These are phyloP conservation scores for Globisporangium canariense DNA, from an alignment of 352 stramenopile species.

Conservation along the genomic window DNA sequence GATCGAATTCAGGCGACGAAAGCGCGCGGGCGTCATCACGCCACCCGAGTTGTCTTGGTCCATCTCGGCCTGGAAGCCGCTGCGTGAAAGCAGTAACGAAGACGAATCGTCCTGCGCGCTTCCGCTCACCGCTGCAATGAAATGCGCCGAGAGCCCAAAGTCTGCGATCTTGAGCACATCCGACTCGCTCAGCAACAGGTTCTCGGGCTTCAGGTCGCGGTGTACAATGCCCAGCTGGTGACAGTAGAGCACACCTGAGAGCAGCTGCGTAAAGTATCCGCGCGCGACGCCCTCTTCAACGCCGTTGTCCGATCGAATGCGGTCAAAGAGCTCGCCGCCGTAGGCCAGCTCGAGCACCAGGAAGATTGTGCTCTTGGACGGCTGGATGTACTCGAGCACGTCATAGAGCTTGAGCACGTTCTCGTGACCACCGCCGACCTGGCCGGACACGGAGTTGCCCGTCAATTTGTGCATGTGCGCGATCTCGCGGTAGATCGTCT, in stretches of 20 bases:
- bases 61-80: conserved; percentile 19
- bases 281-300: conserved; percentile 80
- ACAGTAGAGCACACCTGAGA: conserved; percentile 88
- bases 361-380: conserved; percentile 93
- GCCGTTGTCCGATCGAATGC: conserved; percentile 85
- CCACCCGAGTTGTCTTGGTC: conserved; percentile 24
- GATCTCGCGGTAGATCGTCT: conserved; percentile 94
- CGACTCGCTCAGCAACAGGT: conserved; percentile 90
- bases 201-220: conserved; percentile 96
- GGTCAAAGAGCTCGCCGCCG: conserved; percentile 92
- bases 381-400: conserved; percentile 94
- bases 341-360: conserved; percentile 90
- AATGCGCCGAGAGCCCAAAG: conserved; percentile 92
- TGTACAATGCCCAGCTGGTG: conserved; percentile 92
- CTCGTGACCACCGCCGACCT: conserved; percentile 82
- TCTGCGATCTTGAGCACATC: conserved; percentile 95
- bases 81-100: conserved; percentile 6
- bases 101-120: conserved; percentile 26
- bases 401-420: conserved; percentile 97
- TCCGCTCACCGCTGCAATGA: conserved; percentile 73
- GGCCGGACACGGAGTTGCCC: conserved; percentile 70
- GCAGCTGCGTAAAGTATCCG: conserved; percentile 87
- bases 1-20: conserved; percentile 93
- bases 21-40: conserved; percentile 26
- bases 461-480: conserved; percentile 93